Conservation (phyloP, 163 green algal species). For the Volvox carteri region DNA sequence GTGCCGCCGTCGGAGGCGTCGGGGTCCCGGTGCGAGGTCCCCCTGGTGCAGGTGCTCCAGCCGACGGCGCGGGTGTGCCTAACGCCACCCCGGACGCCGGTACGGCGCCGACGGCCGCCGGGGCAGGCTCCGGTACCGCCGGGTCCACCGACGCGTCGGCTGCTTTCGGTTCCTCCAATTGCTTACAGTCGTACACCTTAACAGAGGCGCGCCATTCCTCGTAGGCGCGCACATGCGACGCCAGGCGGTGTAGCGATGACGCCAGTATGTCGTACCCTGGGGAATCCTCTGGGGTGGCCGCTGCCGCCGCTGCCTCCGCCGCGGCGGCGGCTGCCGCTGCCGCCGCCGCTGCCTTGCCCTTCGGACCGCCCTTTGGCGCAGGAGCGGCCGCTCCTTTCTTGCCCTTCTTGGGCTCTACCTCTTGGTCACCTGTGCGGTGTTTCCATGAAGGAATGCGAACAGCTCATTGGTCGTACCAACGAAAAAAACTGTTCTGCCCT, state of each 20-base stretch:
- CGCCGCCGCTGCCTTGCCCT: constrained; percentile 28
- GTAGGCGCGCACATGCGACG: constrained; percentile 57
- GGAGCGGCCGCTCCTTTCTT: not conserved
- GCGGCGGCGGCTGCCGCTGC: not conserved
- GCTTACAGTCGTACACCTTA: constrained; percentile 59
- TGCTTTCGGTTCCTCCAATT: not conserved
- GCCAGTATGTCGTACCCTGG: constrained; percentile 59
- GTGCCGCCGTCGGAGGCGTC: not conserved
- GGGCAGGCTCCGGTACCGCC: not conserved
- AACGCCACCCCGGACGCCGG: not conserved
- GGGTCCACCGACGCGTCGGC: not conserved
- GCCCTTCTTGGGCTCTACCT: constrained; percentile 18
- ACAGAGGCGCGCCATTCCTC: constrained; percentile 65
- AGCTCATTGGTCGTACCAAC: too few relatives aligned
- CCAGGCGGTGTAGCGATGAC: constrained; percentile 38
- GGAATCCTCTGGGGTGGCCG: constrained; percentile 33
- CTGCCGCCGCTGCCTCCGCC: constrained; percentile 18
- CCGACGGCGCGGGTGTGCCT: not conserved
- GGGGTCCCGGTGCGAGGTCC: not conserved
- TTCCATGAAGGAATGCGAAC: too few relatives aligned
- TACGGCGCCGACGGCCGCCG: not conserved
- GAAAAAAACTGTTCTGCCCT: too few relatives aligned
- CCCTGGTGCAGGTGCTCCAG: not conserved
- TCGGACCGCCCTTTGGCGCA: constrained; percentile 7
- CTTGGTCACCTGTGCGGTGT: not conserved